A percentile compares a stretch with the other conserved stretches of the same genome.
Conservation (phyloP, 2,329 filamentous ascomycete genomes). For the Basipetospora chlamydospora region DNA sequence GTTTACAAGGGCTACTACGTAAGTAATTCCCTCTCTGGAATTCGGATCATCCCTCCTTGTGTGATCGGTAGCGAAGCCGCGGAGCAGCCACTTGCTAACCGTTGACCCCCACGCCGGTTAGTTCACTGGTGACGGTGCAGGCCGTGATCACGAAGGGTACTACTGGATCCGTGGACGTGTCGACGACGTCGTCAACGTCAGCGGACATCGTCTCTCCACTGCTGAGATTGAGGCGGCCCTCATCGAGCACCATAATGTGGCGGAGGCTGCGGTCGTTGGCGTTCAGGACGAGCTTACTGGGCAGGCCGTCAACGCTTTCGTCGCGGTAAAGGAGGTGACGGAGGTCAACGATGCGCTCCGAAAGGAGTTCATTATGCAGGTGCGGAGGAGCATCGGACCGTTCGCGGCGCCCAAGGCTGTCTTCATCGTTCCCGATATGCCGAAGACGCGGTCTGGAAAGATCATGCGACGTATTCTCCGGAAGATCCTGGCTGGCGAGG, state of each 20-base stretch:
- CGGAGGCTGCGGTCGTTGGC: slow-evolving; percentile 90
- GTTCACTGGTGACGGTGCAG: slow-evolving; percentile 90
- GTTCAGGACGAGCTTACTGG: slow-evolving; percentile 87
- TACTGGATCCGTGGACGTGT: slow-evolving; percentile 99
- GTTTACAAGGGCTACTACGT: slow-evolving; percentile 98
- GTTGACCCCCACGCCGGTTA: slow-evolving; percentile 16
- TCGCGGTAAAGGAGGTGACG: slow-evolving; percentile 79
- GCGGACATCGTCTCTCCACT: slow-evolving; percentile 87
- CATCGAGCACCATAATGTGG: slow-evolving; percentile 78
- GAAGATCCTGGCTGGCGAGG: slow-evolving; percentile 94
- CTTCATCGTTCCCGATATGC: slow-evolving; percentile 80
- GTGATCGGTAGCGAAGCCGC: too few species aligned
- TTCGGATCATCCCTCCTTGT: too few species aligned
- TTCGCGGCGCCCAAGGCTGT: slow-evolving; percentile 94
- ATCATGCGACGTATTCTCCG: slow-evolving; percentile 96
- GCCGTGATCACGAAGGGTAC: slow-evolving; percentile 93
- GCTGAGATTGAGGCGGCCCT: slow-evolving; percentile 96
- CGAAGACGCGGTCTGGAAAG: slow-evolving; percentile 96
- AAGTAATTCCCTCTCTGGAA: slow-evolving; percentile 29
- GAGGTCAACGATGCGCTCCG: slow-evolving; percentile 65
- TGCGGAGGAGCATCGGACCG: slow-evolving; percentile 92
- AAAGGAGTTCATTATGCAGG: slow-evolving; percentile 89
- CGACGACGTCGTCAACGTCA: slow-evolving; percentile 97
- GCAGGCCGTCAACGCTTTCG: slow-evolving; percentile 94
- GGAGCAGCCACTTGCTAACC: not conserved